Percentiles rank a stretch among this genome's conserved stretches.
These are phyloP conservation scores for Scleroderma citrinum DNA, from an alignment of 768 basidiomycete genomes.

Conservation along the genomic window DNA sequence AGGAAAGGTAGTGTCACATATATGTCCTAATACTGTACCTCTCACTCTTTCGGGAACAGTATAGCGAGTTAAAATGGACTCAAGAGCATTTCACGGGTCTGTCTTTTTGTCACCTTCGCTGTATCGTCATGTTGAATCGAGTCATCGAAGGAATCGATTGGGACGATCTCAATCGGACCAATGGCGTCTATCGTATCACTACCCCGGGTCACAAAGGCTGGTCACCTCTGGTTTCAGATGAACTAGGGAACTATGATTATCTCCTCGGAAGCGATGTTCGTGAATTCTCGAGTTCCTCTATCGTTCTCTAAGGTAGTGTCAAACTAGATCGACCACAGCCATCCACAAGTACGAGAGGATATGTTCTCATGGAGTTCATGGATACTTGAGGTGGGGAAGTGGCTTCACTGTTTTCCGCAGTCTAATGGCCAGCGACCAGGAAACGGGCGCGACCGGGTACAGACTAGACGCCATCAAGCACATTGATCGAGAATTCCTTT, in stretches of 20 bases:
- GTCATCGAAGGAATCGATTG: conserved; percentile 65
- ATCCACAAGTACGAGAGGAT: conserved; percentile 75
- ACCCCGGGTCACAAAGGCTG: conserved; percentile 67
- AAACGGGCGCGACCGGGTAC: conserved; percentile 67
- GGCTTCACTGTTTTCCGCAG: not conserved
- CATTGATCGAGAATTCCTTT: conserved; percentile 65
- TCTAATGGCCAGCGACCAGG: conserved; percentile 34
- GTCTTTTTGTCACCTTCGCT: not conserved
- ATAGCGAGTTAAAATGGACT: conserved; percentile 67
- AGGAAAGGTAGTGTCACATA: conserved; percentile 48
- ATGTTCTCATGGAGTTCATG: conserved; percentile 73
- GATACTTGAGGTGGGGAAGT: conserved; percentile 48
- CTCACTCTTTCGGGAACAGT: conserved; percentile 34
- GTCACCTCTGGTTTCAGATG: conserved; percentile 74
- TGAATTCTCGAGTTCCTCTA: conserved; percentile 4
- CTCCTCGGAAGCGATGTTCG: conserved; percentile 69
- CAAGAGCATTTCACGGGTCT: conserved; percentile 76
- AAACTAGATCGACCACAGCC: conserved; percentile 71
- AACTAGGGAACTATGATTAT: conserved; percentile 87
- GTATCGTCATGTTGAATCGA: not conserved
- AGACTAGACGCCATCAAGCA: conserved; percentile 92
- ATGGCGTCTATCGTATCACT: conserved; percentile 68
- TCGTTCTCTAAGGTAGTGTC: conserved; percentile 4
- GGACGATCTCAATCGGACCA: conserved; percentile 61
- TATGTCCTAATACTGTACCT: not conserved